Conservation (phyloP, 1,284 basidiomycete species). For the Leccinum griseonigrum region DNA sequence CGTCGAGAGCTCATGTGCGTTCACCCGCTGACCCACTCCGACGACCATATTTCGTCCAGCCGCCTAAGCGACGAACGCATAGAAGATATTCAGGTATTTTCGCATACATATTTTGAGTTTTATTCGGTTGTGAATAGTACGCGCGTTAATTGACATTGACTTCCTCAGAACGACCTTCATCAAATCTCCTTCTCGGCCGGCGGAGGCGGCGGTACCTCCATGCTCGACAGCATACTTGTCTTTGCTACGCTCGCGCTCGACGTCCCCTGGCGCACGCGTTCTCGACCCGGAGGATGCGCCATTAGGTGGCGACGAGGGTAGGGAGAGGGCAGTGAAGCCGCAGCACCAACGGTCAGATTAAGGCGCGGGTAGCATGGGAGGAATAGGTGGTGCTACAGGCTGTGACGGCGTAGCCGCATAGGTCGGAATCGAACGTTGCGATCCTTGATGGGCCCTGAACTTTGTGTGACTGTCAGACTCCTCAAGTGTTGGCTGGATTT, state of each 20-base stretch:
- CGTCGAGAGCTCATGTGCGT: too few species aligned
- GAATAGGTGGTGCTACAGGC: conserved; percentile 13
- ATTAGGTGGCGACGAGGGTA: conserved; percentile 21
- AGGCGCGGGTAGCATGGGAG: not conserved
- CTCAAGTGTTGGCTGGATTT: too few species aligned
- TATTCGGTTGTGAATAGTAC: too few species aligned
- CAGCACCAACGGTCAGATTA: not conserved
- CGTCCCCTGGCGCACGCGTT: not conserved
- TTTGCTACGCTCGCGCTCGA: conserved; percentile 28
- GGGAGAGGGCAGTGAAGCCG: conserved; percentile 1
- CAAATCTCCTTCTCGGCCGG: conserved; percentile 66
- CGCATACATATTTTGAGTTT: too few species aligned
- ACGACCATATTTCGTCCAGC: too few species aligned
- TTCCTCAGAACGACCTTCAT: conserved; percentile 42
- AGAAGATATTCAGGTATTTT: too few species aligned
- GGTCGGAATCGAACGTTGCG: conserved; percentile 72
- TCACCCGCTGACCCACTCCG: too few species aligned
- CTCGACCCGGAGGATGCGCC: not conserved
- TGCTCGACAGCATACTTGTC: conserved; percentile 53
- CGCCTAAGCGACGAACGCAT: too few species aligned
- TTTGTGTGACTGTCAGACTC: too few species aligned
- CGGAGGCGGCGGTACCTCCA: conserved; percentile 75
- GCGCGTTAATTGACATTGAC: too few species aligned
- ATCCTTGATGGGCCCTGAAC: conserved; percentile 40
- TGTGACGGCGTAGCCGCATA: conserved; percentile 19